Evolutionary conservation across 2,329 filamentous ascomycete species (phyloP), one percentile per base, ranked within the genome.

Genomic region (Chrysosphaeria jannelii): DNA sequence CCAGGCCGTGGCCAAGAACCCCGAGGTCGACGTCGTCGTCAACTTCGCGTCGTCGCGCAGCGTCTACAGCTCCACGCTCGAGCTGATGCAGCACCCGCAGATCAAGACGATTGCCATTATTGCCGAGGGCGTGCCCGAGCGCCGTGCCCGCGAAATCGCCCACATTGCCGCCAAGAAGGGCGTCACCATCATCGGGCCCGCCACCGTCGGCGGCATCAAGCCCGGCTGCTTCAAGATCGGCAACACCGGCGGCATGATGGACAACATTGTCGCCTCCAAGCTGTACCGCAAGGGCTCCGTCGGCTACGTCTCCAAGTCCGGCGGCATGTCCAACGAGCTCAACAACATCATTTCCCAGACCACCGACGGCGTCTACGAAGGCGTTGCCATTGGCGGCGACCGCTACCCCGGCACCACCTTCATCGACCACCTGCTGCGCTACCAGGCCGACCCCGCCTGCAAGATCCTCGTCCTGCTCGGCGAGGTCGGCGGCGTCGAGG

Each of bases 211-310:
- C 64, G 85, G 85, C 41, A 93, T 97, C 57, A 97, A 93, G 66
- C 85, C 85, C 31, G 85, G 85, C 48, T 75, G 74, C 47, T 97
- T 81, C 72, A 97, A 93, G 66, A 97, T 97, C 35, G 85, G 85
- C 47, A 97, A 97, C 64, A 97, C 85, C 40, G 85, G 85, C 63
- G 85, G 85, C 51, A 97, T 97, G 85, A 97, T 97, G 85, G 85
- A 97, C 64, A 97, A 97, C 65, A 97, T 97, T 41, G 85, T 97
- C 33, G 78, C 85, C 37, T 93, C 85, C 47, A 97, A 97, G 68
- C 75, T 97, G 30, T 97, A 97, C 68, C 81, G 85, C 51, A 85
- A 85, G 55, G 85, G 85, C 39, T 93, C 85, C 37, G 79, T 97
- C 35, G 85, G 76, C 39, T 97, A 97, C 51, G 85, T 97, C 50